Base-by-base conservation (phyloP, 179 eudicot genomes). In the Nepenthes alata region DNA sequence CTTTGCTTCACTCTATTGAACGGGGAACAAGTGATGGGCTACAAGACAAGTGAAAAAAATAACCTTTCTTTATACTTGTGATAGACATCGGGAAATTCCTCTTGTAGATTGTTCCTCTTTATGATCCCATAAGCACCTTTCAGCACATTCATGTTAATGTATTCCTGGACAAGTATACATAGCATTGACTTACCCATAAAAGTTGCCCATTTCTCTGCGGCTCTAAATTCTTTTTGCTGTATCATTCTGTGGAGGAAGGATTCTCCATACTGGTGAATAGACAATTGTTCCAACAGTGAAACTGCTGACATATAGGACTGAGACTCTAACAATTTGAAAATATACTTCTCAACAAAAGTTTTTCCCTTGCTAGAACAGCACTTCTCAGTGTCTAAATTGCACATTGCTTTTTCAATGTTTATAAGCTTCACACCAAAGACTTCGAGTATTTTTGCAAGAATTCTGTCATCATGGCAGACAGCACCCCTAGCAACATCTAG, bases 121-220 rank as follows among this genome's bases (percentile, higher is more conserved):
- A 93, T 83, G 60, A 83, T 72, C 57, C 84, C 80, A 60, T 77
- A 90, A 47, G 97, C 99, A 70, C 72, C 67, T 68, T 74, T 71
- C 55, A 81, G 67, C 79, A 83, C 72, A 54, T 85, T 83, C 77
- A 70, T 67, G 55, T 83, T 78, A 65, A 78, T 71, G 64, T 85
- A 90, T 65, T 85, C 83, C 70, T 75, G 74, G 36, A 93, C 81
- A 63, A 93, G 97, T 53, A 76, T 53, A 71, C 83, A 81, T 59
- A 85, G 60, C 95, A 85, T 77, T 66, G 87, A 71, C 73, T 74
- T 81, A 45, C 99, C 99, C 87, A 81, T 69, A 66, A 72, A 85
- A 15, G 85, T 75, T 12, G 97, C 95, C 97, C 97, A 93, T 78
- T 90, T 90, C 70, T 90, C 99, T 55, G 99, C 99, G 53, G 94